Percentiles rank a stretch among this genome's conserved stretches.
Conservation (phyloP, 495 filamentous ascomycete genomes). For the Astrocystis sublimbata region DNA sequence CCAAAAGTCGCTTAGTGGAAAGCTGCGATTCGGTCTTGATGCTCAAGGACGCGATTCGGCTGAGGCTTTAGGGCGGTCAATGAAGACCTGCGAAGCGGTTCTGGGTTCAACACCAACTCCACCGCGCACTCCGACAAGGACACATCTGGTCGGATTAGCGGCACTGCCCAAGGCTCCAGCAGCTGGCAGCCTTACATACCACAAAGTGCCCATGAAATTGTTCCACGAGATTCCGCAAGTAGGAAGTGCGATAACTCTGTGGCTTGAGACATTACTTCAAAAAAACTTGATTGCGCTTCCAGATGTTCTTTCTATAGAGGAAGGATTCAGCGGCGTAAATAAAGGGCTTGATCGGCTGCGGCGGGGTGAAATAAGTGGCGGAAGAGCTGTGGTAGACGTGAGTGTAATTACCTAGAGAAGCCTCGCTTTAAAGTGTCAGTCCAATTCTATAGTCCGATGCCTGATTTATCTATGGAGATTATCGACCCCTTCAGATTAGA, state of each 20-base stretch:
- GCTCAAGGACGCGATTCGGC: slow-evolving; percentile 62
- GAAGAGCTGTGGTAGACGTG: slow-evolving; percentile 54
- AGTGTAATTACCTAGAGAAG: neutral
- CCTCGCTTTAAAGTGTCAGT: neutral
- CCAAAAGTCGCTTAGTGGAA: slow-evolving; percentile 50
- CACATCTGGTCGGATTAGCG: slow-evolving; percentile 63
- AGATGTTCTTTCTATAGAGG: slow-evolving; percentile 58
- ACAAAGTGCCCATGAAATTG: slow-evolving; percentile 68
- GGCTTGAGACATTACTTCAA: slow-evolving; percentile 61
- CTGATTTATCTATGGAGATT: too few species aligned
- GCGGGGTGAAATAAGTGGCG: slow-evolving; percentile 57
- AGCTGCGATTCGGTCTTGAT: slow-evolving; percentile 63
- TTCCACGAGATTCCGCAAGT: slow-evolving; percentile 62
- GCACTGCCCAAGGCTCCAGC: slow-evolving; percentile 57
- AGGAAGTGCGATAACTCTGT: slow-evolving; percentile 56
- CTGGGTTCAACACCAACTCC: slow-evolving; percentile 17
- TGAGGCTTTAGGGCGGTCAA: slow-evolving; percentile 17
- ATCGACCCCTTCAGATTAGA: too few species aligned
- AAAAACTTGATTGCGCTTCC: slow-evolving; percentile 51
- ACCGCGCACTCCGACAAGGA: slow-evolving; percentile 29
- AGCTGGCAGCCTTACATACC: slow-evolving; percentile 44
- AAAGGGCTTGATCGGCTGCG: slow-evolving; percentile 59
- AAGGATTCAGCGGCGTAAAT: slow-evolving; percentile 64
- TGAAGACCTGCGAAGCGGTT: neutral
- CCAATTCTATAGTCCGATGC: neutral